phyloP scores from a whole-genome alignment of 129 eudicot species.

The Erigeron canadensis region DNA sequence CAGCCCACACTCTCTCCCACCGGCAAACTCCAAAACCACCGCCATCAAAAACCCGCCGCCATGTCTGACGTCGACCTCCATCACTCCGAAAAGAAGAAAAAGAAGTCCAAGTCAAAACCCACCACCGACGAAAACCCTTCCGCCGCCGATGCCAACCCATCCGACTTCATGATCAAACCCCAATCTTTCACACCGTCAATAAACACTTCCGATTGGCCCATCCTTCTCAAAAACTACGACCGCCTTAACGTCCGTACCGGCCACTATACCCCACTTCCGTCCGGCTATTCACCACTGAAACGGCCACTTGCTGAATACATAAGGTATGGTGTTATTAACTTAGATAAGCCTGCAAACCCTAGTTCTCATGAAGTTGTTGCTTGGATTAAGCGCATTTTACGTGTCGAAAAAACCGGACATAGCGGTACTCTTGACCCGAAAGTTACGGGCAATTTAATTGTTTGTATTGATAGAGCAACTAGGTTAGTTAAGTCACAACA shows the following conservation, averaged over 20 bases:
- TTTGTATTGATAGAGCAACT: constrained; percentile 84
- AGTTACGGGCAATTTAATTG: constrained; percentile 82
- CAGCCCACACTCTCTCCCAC: too few relatives aligned
- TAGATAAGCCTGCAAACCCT: constrained; percentile 87
- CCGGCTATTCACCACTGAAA: constrained; percentile 82
- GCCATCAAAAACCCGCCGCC: too few relatives aligned
- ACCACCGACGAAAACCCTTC: too few relatives aligned
- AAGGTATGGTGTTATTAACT: constrained; percentile 71
- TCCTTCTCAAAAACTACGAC: constrained; percentile 78
- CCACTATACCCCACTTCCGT: constrained; percentile 92
- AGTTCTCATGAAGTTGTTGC: constrained; percentile 92
- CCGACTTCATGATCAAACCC: constrained; percentile 72
- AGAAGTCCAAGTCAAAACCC: too few relatives aligned
- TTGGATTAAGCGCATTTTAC: constrained; percentile 80
- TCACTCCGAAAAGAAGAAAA: too few relatives aligned
- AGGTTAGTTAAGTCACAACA: constrained; percentile 83
- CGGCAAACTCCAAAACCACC: too few relatives aligned
- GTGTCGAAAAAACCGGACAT: constrained; percentile 87
- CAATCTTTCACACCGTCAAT: constrained; percentile 63
- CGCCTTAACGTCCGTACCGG: constrained; percentile 80
- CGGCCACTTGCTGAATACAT: constrained; percentile 81
- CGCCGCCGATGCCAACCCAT: too few relatives aligned
- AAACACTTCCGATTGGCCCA: constrained; percentile 84
- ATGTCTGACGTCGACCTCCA: too few relatives aligned
- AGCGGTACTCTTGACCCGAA: constrained; percentile 85